Evolutionary conservation across 352 stramenopile genomes (phyloP).

Genomic region (Pythium aristosporum): DNA sequence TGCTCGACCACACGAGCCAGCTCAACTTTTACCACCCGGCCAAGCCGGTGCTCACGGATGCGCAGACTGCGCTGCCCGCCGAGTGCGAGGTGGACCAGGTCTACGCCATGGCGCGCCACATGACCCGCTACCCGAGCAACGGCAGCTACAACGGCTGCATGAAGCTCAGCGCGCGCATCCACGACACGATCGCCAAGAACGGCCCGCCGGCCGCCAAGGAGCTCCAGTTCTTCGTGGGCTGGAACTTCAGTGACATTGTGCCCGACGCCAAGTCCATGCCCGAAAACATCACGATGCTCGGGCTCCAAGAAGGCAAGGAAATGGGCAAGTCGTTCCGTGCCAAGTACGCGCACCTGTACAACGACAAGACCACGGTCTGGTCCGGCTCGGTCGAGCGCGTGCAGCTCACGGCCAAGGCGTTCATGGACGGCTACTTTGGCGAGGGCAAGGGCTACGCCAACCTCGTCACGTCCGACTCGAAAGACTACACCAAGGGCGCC

Average conservation of each 20-base stretch:
- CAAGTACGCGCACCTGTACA: conserved; percentile 47
- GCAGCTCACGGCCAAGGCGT: conserved; percentile 46
- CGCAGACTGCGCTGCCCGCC: conserved; percentile 40
- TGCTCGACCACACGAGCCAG: conserved; percentile 58
- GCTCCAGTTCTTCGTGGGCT: conserved; percentile 44
- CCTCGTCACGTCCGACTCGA: conserved; percentile 38
- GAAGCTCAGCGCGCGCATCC: conserved; percentile 33
- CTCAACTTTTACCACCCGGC: conserved; percentile 61
- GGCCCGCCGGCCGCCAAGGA: conserved; percentile 33
- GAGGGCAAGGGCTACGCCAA: conserved; percentile 30
- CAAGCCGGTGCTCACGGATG: conserved; percentile 34
- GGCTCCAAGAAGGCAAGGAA: conserved; percentile 42
- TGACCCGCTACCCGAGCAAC: conserved; percentile 52
- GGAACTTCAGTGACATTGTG: conserved; percentile 44
- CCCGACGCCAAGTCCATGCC: conserved; percentile 28
- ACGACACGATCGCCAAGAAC: conserved; percentile 27
- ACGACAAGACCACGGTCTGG: conserved; percentile 43
- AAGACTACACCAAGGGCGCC: conserved; percentile 36
- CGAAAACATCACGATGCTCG: conserved; percentile 61
- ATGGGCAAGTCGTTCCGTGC: conserved; percentile 36
- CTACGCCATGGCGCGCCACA: conserved; percentile 47
- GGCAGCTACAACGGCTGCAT: conserved; percentile 48
- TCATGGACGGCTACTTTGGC: conserved; percentile 54
- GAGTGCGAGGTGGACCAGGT: conserved; percentile 51
- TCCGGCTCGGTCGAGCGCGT: conserved; percentile 49